Base-by-base conservation (phyloP, 495 filamentous ascomycete species). In the Lentithecium fluviatile region DNA sequence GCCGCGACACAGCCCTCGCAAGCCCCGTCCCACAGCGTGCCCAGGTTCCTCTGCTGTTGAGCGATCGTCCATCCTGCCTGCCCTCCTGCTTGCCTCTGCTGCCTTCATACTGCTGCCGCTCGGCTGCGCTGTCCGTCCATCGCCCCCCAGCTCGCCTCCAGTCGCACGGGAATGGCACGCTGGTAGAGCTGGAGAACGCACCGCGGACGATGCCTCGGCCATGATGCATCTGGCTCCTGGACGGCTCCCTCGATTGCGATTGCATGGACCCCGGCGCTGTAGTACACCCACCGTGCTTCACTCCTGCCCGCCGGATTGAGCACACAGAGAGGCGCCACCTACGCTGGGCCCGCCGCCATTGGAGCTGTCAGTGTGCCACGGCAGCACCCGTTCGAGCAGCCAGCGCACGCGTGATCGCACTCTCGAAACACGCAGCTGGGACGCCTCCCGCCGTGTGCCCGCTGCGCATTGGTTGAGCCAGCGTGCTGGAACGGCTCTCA, bases 391-490 rank as follows among this genome's bases (percentile, higher is more conserved):
- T 66, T 62, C 52, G 58, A 62, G 57, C 60, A 63, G 60, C 37
- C 65, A 58, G 52, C 53, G 62, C 61, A 69, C 66, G 66, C 66
- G 66, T 69, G 66, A 65, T 65, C 66, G 62, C 52, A 56, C 26
- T 55, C 53, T 69, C 66, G 58, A 69, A 62, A 65, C 66, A 60
- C 51, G 56, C 58, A 59, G 62, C 62, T 69, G 66, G 66, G 58
- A 58, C 56, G 50, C 40, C 45, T 42, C n/a, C 40, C 45, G 56
- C 52, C 56, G 45, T 40, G 48, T 40, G 48, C 59, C 26, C 54
- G 37, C 32, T 40, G 11, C 50, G 48, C 64, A 63, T 65, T 65
- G 53, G 54, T 40, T 29, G 64, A 64, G 38, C 61, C 61, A 42
- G 52, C 52, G 29, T 29, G n/a, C 38, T 50, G 54, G 61, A 54